Conservation (phyloP, 805 yeast species). For the Groenewaldozyma tartarivorans region DNA sequence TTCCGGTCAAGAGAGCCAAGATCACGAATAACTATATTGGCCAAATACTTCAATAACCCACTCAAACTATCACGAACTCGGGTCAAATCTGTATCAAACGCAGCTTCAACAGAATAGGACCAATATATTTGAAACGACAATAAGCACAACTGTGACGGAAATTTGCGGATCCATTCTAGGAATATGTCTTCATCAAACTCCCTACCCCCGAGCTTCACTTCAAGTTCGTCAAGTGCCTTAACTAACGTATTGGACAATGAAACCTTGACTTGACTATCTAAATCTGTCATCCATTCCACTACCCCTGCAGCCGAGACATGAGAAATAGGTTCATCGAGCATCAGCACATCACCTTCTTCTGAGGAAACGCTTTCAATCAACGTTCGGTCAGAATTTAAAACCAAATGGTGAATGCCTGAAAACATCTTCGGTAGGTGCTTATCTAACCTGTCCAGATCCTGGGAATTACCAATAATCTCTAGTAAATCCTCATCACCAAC, state of each 20-base stretch:
- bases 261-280: conserved; percentile 45
- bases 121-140: conserved; percentile 50
- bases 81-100: conserved; percentile 11
- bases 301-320: conserved; percentile 34
- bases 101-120: conserved; percentile 36
- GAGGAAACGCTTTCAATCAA: conserved; percentile 44
- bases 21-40: conserved; percentile 25
- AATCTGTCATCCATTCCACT: conserved; percentile 50
- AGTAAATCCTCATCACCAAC: conserved; percentile 84
- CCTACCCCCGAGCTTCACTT: conserved; percentile 6
- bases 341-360: conserved; percentile 53
- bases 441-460: conserved; percentile 38
- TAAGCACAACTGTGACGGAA: conserved; percentile 47
- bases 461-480: conserved; percentile 65
- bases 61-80: neutral
- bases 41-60: conserved; percentile 20
- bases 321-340: conserved; percentile 32
- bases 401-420: conserved; percentile 45
- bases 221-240: conserved; percentile 8
- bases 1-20: conserved; percentile 28
- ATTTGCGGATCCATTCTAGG: conserved; percentile 28
- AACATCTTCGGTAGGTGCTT: conserved; percentile 65
- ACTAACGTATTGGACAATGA: conserved; percentile 33
- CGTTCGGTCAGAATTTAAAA: conserved; percentile 26
- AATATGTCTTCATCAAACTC: conserved; percentile 17